These are phyloP conservation scores for Plasmodium knowlesi DNA, from an alignment of 169 alveolate genomes.

Conservation along the genomic window DNA sequence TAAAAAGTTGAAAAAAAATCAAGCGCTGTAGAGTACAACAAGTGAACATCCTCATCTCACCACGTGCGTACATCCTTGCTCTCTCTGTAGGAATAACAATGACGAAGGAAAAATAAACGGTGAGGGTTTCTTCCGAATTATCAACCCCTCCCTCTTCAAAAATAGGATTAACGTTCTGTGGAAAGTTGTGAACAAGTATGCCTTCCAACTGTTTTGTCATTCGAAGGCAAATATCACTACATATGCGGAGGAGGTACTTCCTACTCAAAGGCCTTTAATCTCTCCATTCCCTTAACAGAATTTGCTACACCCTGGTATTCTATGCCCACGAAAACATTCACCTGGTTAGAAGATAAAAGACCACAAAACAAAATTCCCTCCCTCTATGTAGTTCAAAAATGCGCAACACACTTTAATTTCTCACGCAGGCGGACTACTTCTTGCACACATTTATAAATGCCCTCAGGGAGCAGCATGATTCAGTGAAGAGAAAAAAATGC, in stretches of 20 bases:
- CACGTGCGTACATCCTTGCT: neutral
- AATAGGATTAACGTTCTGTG: slow-evolving; percentile 53
- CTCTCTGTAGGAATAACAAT: neutral
- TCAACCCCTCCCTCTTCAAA: slow-evolving; percentile 23
- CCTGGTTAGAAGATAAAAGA: slow-evolving; percentile 23
- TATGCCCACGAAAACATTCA: slow-evolving; percentile 45
- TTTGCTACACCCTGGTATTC: slow-evolving; percentile 39
- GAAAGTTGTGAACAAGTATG: slow-evolving; percentile 60
- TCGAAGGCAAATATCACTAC: neutral
- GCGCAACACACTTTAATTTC: neutral
- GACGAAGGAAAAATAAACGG: slow-evolving; percentile 34
- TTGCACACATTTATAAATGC: slow-evolving; percentile 10
- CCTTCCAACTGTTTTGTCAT: neutral
- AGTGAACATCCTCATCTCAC: neutral
- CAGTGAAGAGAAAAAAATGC: neutral
- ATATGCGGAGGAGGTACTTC: neutral
- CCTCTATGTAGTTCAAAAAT: neutral
- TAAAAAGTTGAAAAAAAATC: neutral
- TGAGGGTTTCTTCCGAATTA: slow-evolving; percentile 49
- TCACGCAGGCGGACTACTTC: slow-evolving; percentile 46
- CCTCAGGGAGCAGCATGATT: slow-evolving; percentile 8
- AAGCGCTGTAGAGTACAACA: neutral
- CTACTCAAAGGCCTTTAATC: neutral
- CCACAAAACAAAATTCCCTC: neutral
- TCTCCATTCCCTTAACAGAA: neutral